Evolutionary conservation across 176 grass and related monocot species (phyloP).

Genomic region (Musa itinerans): DNA sequence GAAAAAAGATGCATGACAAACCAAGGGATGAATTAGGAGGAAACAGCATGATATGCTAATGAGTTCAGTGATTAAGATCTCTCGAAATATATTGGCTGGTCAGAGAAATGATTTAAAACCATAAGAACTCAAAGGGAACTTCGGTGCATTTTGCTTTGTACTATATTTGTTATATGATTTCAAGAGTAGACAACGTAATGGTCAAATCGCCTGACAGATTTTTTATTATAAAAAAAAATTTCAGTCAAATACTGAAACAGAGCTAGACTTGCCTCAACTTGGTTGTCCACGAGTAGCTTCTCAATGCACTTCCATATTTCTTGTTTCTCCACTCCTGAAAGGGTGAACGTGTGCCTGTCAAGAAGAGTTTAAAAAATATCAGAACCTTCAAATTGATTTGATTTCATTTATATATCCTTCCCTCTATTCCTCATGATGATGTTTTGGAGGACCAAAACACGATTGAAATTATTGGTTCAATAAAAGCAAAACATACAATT

Average conservation of each 20-base stretch:
- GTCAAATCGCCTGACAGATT: neutral
- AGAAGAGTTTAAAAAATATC: conserved; percentile 15
- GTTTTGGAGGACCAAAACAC: neutral
- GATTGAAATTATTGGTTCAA: neutral
- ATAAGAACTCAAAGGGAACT: neutral
- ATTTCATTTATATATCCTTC: no score
- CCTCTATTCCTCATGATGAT: neutral
- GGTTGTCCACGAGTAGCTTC: conserved; percentile 85
- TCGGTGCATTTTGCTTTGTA: neutral
- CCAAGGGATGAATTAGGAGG: neutral
- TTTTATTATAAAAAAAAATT: neutral
- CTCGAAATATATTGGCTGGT: neutral
- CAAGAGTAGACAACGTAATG: neutral
- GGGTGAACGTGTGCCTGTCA: conserved; percentile 79
- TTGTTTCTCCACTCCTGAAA: conserved; percentile 59
- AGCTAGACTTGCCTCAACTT: conserved; percentile 88
- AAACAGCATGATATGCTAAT: neutral
- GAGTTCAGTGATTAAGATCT: neutral
- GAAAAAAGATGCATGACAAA: neutral
- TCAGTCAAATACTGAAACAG: neutral
- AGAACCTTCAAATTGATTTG: neutral
- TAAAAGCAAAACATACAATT: no score
- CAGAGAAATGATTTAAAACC: neutral
- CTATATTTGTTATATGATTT: neutral
- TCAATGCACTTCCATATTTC: conserved; percentile 83